Base-by-base conservation (phyloP, 495 filamentous ascomycete species). In the Aspergillus affinis region DNA sequence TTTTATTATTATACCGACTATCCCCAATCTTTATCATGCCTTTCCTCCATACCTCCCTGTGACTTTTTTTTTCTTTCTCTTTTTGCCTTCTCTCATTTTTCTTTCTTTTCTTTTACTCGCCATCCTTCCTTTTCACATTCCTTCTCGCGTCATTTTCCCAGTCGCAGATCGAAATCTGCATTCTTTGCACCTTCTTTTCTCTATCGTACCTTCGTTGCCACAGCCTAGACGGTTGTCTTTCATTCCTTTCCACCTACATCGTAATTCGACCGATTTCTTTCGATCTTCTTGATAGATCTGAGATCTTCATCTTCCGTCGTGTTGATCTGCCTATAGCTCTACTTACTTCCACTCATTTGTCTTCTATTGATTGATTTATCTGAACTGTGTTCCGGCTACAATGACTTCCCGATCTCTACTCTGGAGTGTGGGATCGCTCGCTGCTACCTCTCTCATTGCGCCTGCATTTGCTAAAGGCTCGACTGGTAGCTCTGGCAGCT, bases 181-280 rank as follows among this genome's bases (percentile, higher is more conserved):
- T 57, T 57, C 54, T 59, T 54, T 21, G 4, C 20, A 4, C 46
- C 55, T 51, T 58, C 60, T 51, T 18, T 20, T 20, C 23, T 61
- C 45, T 32, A 13, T 51, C 53, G 23, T 58, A 41, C 45, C n/a
- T 52, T 44, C 8, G 18, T 48, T 41, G 47, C 21, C 29, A 29
- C 48, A 59, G 61, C 65, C 68, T 70, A 47, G 68, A 67, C 58
- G 68, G 62, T 61, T 54, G 50, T 63, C 20, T 60, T 61, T 21
- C 62, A 59, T 61, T 63, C 57, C 60, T 62, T 55, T 27, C 23
- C 6, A 9, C 4, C 21, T 52, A 21, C 23, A 49, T 49, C 18
- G 23, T 49, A 49, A 41, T 4, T 4, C 2, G 36, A 7, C 48
- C 48, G 6, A 21, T 49, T 26, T 27, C 15, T 36, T 23, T 23